phyloP scores from a whole-genome alignment of 176 grass and related monocot species.

The Stipa capillata region DNA sequence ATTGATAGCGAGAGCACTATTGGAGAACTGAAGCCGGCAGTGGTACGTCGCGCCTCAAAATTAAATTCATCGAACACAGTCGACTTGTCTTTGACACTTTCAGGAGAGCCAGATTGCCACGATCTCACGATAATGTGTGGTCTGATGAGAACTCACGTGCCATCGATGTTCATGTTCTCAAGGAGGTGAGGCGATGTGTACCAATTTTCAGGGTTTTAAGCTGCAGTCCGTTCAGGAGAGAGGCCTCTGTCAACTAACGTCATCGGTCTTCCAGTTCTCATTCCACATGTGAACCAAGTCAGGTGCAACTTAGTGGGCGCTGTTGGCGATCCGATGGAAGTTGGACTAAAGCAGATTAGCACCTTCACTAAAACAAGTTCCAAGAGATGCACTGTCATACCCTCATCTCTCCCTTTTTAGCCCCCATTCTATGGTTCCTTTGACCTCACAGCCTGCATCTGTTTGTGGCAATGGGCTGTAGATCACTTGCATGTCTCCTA shows the following conservation, averaged over 20 bases:
- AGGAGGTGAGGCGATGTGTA: too few species aligned
- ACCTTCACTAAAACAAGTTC: slow-evolving; percentile 33
- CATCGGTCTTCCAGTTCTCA: too few species aligned
- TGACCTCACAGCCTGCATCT: background rate
- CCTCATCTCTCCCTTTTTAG: background rate
- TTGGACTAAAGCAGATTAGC: background rate
- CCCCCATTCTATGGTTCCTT: background rate
- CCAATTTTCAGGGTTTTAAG: too few species aligned
- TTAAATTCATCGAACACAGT: background rate
- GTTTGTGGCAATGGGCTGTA: background rate
- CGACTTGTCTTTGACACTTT: too few species aligned
- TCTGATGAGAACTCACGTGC: too few species aligned
- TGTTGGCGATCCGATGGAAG: background rate
- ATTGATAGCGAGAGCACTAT: background rate
- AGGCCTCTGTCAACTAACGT: too few species aligned
- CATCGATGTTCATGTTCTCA: too few species aligned
- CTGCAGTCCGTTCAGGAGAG: too few species aligned
- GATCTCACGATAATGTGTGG: too few species aligned
- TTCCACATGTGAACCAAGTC: background rate
- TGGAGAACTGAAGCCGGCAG: background rate
- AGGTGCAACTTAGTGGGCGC: background rate
- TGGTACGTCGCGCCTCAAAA: too few species aligned
- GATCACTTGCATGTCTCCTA: background rate
- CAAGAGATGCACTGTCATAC: slow-evolving; percentile 17
- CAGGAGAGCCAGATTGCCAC: too few species aligned